A percentile compares a stretch with the other conserved stretches of the same genome.
Conservation (phyloP, 257 asterid genomes). For the Coffea canephora region DNA sequence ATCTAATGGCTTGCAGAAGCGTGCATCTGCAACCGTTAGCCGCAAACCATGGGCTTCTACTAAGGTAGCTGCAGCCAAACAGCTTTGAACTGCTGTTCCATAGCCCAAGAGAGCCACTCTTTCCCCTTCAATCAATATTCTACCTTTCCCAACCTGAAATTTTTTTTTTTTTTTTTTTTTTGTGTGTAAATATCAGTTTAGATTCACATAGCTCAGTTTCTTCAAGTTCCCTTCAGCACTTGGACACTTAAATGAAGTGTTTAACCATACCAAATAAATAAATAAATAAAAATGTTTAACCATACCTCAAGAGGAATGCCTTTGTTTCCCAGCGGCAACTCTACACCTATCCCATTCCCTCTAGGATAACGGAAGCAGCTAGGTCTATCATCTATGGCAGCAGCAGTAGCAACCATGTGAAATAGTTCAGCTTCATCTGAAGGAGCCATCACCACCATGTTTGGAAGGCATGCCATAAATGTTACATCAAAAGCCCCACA, state of each 20-base stretch:
- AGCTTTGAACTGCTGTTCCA: slow-evolving; percentile 84
- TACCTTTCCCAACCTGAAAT: slow-evolving; percentile 71
- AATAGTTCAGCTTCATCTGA: slow-evolving; percentile 84
- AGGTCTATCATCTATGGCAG: slow-evolving; percentile 89
- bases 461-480: slow-evolving; percentile 96
- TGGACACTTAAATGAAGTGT: not conserved
- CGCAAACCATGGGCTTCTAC: slow-evolving; percentile 54
- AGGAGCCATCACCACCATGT: slow-evolving; percentile 99
- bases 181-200: not conserved
- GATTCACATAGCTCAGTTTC: slow-evolving; percentile 4
- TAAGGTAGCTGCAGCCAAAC: slow-evolving; percentile 78
- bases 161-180: not conserved
- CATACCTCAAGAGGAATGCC: slow-evolving; percentile 85
- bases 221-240: not conserved
- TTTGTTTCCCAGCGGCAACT: slow-evolving; percentile 78
- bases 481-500: slow-evolving; percentile 88
- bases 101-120: slow-evolving; percentile 90
- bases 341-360: slow-evolving; percentile 83
- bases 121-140: slow-evolving; percentile 79
- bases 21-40: slow-evolving; percentile 88
- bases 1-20: slow-evolving; percentile 93
- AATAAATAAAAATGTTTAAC: not conserved
- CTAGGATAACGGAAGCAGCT: slow-evolving; percentile 92
- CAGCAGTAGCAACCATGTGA: slow-evolving; percentile 98
- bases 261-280: slow-evolving; percentile 33